Evolutionary conservation across 768 basidiomycete species (phyloP).

Genomic region (Lentinula raphanica): DNA sequence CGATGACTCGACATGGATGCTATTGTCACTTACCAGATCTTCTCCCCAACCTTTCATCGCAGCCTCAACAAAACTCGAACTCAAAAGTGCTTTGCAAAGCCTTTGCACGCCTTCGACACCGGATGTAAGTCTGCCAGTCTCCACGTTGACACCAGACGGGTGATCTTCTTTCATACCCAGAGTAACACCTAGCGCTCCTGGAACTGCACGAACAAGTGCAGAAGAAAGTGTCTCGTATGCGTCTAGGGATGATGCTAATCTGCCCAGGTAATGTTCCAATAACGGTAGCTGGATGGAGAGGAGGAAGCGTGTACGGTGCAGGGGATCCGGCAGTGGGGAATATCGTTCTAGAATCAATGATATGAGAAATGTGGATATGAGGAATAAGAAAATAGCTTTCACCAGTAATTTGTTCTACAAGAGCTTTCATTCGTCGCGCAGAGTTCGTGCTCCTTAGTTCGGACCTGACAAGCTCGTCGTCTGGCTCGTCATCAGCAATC

Average conservation of each 20-base stretch:
- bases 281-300: slow-evolving; percentile 81
- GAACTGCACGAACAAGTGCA: slow-evolving; percentile 83
- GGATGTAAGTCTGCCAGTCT: slow-evolving; percentile 64
- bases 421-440: slow-evolving; percentile 73
- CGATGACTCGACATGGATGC: not conserved
- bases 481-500: slow-evolving; percentile 58
- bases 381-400: slow-evolving; percentile 11
- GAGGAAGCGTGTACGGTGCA: slow-evolving; percentile 81
- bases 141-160: slow-evolving; percentile 34
- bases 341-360: slow-evolving; percentile 67
- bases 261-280: slow-evolving; percentile 67
- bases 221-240: slow-evolving; percentile 93
- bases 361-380: not conserved
- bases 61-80: slow-evolving; percentile 65
- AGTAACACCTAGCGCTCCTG: slow-evolving; percentile 75
- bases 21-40: slow-evolving; percentile 62
- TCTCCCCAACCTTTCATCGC: slow-evolving; percentile 84
- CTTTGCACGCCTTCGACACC: slow-evolving; percentile 82
- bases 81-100: slow-evolving; percentile 81
- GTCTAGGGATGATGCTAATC: slow-evolving; percentile 81
- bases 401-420: slow-evolving; percentile 93
- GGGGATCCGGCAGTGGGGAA: slow-evolving; percentile 72
- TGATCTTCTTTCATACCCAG: slow-evolving; percentile 40
- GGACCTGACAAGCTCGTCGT: slow-evolving; percentile 36
- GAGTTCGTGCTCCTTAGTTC: slow-evolving; percentile 66